Evolutionary conservation across 352 stramenopile genomes (phyloP).

Genomic region (Globisporangium paroecandrum): DNA sequence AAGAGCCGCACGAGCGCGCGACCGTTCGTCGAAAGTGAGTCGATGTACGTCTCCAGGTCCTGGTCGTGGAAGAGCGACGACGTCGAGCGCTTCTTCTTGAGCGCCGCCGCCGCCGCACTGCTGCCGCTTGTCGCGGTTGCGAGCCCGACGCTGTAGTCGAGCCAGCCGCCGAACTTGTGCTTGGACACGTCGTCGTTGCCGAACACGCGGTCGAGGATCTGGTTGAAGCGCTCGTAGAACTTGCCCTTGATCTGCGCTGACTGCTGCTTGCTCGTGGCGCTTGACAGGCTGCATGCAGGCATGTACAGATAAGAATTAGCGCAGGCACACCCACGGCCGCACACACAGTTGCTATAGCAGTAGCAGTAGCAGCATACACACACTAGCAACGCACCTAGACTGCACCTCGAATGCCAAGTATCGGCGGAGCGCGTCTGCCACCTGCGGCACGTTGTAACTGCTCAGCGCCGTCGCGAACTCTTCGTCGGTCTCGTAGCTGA

Average conservation of each 20-base stretch:
- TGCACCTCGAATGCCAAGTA: constrained; percentile 74
- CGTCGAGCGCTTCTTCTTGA: constrained; percentile 42
- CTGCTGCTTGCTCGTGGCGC: constrained; percentile 62
- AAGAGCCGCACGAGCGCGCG: constrained; percentile 58
- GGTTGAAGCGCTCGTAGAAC: constrained; percentile 86
- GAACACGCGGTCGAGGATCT: constrained; percentile 78
- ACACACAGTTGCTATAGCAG: neutral
- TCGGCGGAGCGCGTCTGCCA: constrained; percentile 55
- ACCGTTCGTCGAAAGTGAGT: constrained; percentile 41
- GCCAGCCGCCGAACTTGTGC: constrained; percentile 76
- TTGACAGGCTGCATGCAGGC: constrained; percentile 26
- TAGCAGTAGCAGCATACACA: constrained; percentile 2
- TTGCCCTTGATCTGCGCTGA: constrained; percentile 74
- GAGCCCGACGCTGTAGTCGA: constrained; percentile 75
- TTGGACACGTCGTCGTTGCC: constrained; percentile 70
- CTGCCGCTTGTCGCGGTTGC: constrained; percentile 11
- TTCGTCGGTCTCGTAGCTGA: constrained; percentile 64
- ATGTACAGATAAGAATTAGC: neutral
- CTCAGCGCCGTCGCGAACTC: constrained; percentile 64
- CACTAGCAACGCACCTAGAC: constrained; percentile 29
- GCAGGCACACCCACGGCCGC: neutral
- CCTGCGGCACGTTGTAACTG: constrained; percentile 63
- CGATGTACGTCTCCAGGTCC: constrained; percentile 56
- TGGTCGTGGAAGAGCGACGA: constrained; percentile 36
- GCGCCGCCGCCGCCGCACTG: constrained; percentile 15